phyloP scores from a whole-genome alignment of 495 filamentous ascomycete genomes.

The Penicillium desertorum region DNA sequence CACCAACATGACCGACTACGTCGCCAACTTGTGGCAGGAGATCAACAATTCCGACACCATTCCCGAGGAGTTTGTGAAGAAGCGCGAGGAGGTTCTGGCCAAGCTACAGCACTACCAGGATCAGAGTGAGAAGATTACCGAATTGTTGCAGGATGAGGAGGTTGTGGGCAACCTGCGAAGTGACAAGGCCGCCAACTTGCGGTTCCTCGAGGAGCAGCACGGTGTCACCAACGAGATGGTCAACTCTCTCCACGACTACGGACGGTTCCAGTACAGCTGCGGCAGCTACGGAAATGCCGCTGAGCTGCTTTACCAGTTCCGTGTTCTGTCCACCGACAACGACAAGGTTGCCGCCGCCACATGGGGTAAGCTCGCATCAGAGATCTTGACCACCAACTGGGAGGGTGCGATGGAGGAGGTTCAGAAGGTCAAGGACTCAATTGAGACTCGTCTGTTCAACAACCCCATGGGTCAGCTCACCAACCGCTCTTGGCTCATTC shows the following conservation, averaged over 20 bases:
- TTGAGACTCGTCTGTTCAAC: constrained; percentile 89
- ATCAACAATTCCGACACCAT: constrained; percentile 75
- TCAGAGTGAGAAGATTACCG: constrained; percentile 79
- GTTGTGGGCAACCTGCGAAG: constrained; percentile 84
- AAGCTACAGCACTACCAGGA: constrained; percentile 77
- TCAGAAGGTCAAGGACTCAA: constrained; percentile 85
- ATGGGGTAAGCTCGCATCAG: constrained; percentile 93
- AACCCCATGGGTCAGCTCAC: constrained; percentile 91
- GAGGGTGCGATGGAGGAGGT: constrained; percentile 95
- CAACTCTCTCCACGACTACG: constrained; percentile 88
- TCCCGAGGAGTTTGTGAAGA: constrained; percentile 81
- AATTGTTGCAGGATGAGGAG: constrained; percentile 78
- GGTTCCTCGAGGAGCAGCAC: constrained; percentile 91
- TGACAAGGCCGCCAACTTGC: constrained; percentile 97
- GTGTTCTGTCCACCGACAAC: constrained; percentile 94
- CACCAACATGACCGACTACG: constrained; percentile 98
- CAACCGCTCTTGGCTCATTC: constrained; percentile 93
- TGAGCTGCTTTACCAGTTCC: constrained; percentile 91
- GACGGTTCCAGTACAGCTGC: constrained; percentile 94
- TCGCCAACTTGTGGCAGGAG: constrained; percentile 82
- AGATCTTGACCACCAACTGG: constrained; percentile 92
- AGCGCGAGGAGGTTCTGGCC: constrained; percentile 83
- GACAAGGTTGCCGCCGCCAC: constrained; percentile 93
- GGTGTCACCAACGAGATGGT: constrained; percentile 93
- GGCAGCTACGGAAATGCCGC: constrained; percentile 86